These are phyloP conservation scores for Poronia punctata DNA, from an alignment of 495 filamentous ascomycete genomes.

Conservation along the genomic window DNA sequence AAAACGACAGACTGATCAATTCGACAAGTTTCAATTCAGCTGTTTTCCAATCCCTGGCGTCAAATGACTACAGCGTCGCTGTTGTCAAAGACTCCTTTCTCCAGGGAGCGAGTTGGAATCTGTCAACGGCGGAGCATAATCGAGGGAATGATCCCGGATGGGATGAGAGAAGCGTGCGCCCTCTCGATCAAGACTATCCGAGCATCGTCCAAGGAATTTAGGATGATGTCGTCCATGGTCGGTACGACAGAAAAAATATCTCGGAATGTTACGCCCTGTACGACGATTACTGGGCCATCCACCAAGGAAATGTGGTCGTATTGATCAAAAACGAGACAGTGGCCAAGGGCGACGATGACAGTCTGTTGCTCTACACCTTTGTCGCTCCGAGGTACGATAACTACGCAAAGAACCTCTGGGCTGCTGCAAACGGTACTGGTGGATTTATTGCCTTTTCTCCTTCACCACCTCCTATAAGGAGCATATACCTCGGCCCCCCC, in stretches of 20 bases:
- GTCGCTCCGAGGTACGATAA: conserved; percentile 21
- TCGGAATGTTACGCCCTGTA: conserved; percentile 24
- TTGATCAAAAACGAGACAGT: conserved; percentile 19
- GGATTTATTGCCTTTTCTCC: conserved; percentile 1
- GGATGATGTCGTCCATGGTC: conserved; percentile 3
- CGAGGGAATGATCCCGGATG: conserved; percentile 8
- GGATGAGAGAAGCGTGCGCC: conserved; percentile 13
- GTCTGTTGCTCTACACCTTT: conserved; percentile 22
- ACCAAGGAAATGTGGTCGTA: conserved; percentile 24
- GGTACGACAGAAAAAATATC: conserved; percentile 12
- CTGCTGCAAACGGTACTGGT: conserved; percentile 16
- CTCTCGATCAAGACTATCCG: conserved; percentile 7
- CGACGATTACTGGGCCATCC: conserved; percentile 18
- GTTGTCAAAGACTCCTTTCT: conserved; percentile 27
- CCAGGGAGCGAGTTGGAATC: conserved; percentile 8
- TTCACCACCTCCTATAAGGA: conserved; percentile 1
- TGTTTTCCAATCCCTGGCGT: conserved; percentile 33
- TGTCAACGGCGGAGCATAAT: conserved; percentile 4
- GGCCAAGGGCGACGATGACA: conserved; percentile 16
- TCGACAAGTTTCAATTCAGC: conserved; percentile 33
- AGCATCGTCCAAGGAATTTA: conserved; percentile 18
- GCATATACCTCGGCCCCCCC: background rate
- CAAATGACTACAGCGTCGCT: conserved; percentile 29
- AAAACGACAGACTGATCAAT: conserved; percentile 1
- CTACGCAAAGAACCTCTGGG: conserved; percentile 29